Evolutionary conservation across 2,329 filamentous ascomycete species (phyloP), one percentile per base, ranked within the genome.

Genomic region (Fusarium secorum): DNA sequence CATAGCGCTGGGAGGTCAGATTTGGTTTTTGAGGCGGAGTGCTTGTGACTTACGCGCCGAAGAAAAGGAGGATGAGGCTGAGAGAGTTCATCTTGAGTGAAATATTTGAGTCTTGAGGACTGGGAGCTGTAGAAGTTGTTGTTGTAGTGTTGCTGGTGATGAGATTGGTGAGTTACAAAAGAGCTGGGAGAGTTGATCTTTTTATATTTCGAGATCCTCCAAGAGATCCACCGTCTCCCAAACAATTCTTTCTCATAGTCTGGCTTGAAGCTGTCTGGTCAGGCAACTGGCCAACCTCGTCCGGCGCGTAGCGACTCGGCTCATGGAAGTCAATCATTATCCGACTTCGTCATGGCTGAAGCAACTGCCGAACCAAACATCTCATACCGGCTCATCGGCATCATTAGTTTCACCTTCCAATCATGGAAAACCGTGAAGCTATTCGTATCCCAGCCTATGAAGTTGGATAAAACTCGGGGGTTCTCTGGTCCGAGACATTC

Each of bases 21-120:
- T 15, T 26, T 14, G 35, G n/a, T 9, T 2, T 1, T 13, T 4
- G 20, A 8, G 1, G 8, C 1, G 10, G 5, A 11, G 26, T 10
- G 6, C 0, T n/a, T 20, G 1, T 48, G 30, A 26, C 56, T 35
- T 44, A 54, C 56, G 13, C 24, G 28, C 56, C 45, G 20, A 59
- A 10, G 18, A 53, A 39, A 11, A 59, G 56, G 4, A 22, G 7
- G 4, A 42, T 26, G 9, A 53, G 14, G 17, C 26, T 28, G 22
- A 53, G 20, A 26, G 46, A 3, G 17, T 53, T 30, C 56, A 59
- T 55, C 5, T 48, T 54, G 33, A 7, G 8, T 22, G 11, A 9
- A 8, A 32, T 4, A 1, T 18, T 38, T 58, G 20, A 11, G 20
- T 51, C 26, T 36, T 18, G 26, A 32, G 36, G 33, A 17, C 13